A percentile compares a stretch with the other conserved stretches of the same genome.
These are phyloP conservation scores for Cladosporium sp. DNA, from an alignment of 2,329 filamentous ascomycete genomes.

Conservation along the genomic window DNA sequence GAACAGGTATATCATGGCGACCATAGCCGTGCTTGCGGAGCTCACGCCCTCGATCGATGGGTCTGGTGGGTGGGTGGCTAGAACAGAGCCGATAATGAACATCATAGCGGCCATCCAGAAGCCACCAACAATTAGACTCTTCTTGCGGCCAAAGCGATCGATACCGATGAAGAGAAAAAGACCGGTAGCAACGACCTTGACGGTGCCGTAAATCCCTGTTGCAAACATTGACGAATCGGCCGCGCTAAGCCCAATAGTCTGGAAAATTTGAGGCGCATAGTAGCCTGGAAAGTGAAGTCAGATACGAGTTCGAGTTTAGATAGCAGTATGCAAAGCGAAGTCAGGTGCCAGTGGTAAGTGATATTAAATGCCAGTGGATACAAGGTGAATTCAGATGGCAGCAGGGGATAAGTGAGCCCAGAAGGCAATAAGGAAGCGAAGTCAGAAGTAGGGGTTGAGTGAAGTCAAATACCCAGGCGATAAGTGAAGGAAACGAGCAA, in stretches of 20 bases:
- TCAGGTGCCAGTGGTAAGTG: too few species aligned
- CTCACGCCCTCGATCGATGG: slow-evolving; percentile 50
- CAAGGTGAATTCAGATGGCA: too few species aligned
- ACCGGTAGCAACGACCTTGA: slow-evolving; percentile 12
- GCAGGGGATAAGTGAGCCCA: too few species aligned
- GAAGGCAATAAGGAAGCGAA: too few species aligned
- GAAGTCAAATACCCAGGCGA: too few species aligned
- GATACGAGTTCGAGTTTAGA: too few species aligned
- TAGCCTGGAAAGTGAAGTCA: slow-evolving; percentile 11
- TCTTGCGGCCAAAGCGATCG: slow-evolving; percentile 12
- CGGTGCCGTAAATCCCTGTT: slow-evolving; percentile 16
- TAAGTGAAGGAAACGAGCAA: too few species aligned
- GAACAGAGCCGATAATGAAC: slow-evolving; percentile 15
- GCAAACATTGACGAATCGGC: slow-evolving; percentile 10
- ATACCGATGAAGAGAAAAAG: slow-evolving; percentile 9
- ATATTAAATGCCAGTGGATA: too few species aligned
- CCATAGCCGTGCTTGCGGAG: slow-evolving; percentile 7
- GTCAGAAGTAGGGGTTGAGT: too few species aligned
- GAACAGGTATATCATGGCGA: slow-evolving; percentile 11
- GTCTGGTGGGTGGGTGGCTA: slow-evolving; percentile 47
- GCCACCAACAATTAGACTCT: slow-evolving; percentile 7
- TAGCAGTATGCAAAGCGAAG: too few species aligned
- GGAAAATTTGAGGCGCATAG: slow-evolving; percentile 9
- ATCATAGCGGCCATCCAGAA: slow-evolving; percentile 10
- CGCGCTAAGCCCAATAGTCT: slow-evolving; percentile 8